These are phyloP conservation scores for Dryas alaskensis DNA, from an alignment of 306 rosid species.

Conservation along the genomic window DNA sequence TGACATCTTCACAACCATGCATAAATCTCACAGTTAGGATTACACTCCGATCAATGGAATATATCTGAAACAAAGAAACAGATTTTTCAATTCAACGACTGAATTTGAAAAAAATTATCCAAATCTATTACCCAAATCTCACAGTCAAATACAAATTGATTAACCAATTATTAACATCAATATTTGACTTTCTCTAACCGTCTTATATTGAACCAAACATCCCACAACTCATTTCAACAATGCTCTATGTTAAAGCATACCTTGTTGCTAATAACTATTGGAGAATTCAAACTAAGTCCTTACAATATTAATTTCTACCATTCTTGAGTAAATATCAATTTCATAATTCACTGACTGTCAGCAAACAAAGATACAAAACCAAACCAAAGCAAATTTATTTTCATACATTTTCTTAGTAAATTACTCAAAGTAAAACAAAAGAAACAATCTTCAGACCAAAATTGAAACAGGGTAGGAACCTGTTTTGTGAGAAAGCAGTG, in stretches of 20 bases:
- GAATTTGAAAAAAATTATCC: background rate
- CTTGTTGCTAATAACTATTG: background rate
- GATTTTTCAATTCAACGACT: background rate
- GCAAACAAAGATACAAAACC: too few species aligned
- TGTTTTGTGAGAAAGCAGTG: too few species aligned
- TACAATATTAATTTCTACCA: background rate
- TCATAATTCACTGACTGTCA: too few species aligned
- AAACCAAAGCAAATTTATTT: too few species aligned
- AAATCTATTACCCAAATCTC: background rate
- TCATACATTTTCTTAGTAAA: too few species aligned
- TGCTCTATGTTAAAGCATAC: background rate
- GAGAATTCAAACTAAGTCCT: background rate
- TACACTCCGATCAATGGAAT: conserved; percentile 6
- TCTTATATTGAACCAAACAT: background rate
- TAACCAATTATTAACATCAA: background rate
- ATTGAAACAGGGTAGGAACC: too few species aligned
- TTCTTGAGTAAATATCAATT: background rate
- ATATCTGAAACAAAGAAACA: background rate
- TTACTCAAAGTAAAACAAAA: too few species aligned
- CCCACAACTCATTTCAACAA: background rate
- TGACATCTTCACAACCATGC: conserved; percentile 42
- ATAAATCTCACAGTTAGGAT: conserved; percentile 11
- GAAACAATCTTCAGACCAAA: too few species aligned
- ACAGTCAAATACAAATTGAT: background rate
- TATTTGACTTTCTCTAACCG: background rate